Evolutionary conservation across 306 rosid species (phyloP), one percentile per base, ranked within the genome.

Genomic region (Prinsepia uniflora): DNA sequence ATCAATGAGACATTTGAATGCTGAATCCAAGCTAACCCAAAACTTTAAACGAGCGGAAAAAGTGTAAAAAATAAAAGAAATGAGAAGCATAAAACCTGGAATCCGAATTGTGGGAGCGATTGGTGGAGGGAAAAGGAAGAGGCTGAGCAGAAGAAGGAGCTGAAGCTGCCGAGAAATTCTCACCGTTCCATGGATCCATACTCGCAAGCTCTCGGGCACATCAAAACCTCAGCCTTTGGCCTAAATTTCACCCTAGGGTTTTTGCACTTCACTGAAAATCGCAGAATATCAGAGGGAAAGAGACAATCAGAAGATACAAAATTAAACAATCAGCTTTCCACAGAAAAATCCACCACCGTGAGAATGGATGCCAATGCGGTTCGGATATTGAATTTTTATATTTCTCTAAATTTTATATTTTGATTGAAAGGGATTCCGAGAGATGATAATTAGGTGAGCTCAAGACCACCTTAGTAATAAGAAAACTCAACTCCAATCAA

Each of bases 171-270:
- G 83, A 65, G 72, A 78, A 79, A 73, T 78, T 79, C 14, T 79
- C 85, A n/a, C 80, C 58, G 30, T 81, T 83, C 86, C 88, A 81
- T 53, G 62, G 86, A 64, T 85, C 81, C 89, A 85, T 88, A 15
- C 40, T 7, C 64, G 64, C 64, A 10, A 10, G 41, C 36, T 30
- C 41, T 59, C 42, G 30, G 12, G 8, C 34, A 60, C 53, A 52
- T 63, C 44, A 63, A 50, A 15, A 4, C 18, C 18, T 5, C 6
- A n/a, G 55, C 17, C 61, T 54, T 61, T 54, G 67, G 30, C 61
- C 13, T 58, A 18, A 42, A 57, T 41, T 61, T 44, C 6, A 46
- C 39, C 20, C 63, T 70, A 70, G 56, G 66, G 66, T 44, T 70
- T 30, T 64, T 6, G 30, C 55, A 20, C 49, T 44, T 64, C 18